Conservation (phyloP, 768 basidiomycete genomes). For the Boletus reticuloceps region DNA sequence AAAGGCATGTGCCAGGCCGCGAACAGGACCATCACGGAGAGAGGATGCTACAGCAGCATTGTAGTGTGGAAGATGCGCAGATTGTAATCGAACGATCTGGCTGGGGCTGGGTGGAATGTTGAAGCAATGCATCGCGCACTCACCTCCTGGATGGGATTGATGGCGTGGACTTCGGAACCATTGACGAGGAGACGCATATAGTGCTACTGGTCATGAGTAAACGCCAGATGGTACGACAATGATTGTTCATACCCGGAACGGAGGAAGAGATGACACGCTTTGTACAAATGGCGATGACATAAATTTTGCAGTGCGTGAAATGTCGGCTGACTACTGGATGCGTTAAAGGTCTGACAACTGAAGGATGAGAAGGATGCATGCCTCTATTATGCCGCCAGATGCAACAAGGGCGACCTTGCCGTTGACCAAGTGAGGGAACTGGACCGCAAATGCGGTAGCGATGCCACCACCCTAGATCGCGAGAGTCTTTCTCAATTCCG, state of each 20-base stretch:
- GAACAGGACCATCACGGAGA: constrained; percentile 67
- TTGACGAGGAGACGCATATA: constrained; percentile 53
- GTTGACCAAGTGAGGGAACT: constrained; percentile 71
- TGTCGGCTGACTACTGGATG: constrained; percentile 50
- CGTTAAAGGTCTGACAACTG: not conserved
- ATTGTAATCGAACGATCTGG: constrained; percentile 74
- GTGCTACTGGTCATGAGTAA: constrained; percentile 31
- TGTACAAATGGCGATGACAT: constrained; percentile 79
- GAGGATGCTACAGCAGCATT: constrained; percentile 77
- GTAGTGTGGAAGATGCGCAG: constrained; percentile 71
- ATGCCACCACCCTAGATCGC: constrained; percentile 66
- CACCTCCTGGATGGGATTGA: constrained; percentile 46
- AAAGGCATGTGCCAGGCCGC: constrained; percentile 58
- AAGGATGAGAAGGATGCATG: constrained; percentile 18
- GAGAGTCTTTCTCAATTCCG: constrained; percentile 9
- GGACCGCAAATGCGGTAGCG: constrained; percentile 64
- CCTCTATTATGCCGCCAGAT: constrained; percentile 69
- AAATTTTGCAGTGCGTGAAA: constrained; percentile 72
- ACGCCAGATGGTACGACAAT: not conserved
- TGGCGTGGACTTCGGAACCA: constrained; percentile 18
- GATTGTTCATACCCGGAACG: constrained; percentile 49
- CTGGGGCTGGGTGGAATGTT: not conserved
- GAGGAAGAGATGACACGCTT: constrained; percentile 56
- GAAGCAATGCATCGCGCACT: not conserved
- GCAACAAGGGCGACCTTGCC: constrained; percentile 65